Conservation (phyloP, 2,329 filamentous ascomycete genomes). For the Trichophyton verrucosum region DNA sequence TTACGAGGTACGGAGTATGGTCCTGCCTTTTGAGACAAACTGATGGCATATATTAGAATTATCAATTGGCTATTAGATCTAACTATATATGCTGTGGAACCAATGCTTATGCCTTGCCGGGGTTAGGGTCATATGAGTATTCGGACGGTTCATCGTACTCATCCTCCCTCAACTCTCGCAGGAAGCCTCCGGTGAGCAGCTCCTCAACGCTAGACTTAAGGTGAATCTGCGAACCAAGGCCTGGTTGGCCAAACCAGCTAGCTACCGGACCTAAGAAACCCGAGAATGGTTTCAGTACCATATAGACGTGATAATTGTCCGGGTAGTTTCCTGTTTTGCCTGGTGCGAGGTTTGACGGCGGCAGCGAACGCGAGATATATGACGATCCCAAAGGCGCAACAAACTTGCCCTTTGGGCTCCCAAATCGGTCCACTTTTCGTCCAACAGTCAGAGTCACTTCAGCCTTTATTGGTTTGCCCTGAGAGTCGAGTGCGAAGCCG, state of each 20-base stretch:
- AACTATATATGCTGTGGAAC: background rate
- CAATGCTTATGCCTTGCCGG: background rate
- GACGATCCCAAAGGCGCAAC: background rate
- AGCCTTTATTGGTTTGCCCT: background rate
- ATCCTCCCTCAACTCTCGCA: background rate
- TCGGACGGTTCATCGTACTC: background rate
- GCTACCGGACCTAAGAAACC: background rate
- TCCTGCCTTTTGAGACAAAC: no score
- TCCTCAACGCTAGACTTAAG: background rate
- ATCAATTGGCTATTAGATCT: background rate
- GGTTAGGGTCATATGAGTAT: background rate
- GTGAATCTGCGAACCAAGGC: background rate
- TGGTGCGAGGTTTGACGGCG: background rate
- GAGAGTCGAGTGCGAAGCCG: background rate
- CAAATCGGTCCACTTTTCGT: constrained; percentile 1
- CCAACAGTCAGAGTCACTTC: background rate
- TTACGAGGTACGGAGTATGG: no score
- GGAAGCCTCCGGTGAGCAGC: background rate
- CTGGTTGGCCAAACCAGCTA: constrained; percentile 1
- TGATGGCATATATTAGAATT: no score
- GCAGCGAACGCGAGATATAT: constrained; percentile 1
- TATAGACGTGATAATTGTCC: constrained; percentile 4
- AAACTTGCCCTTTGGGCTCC: background rate
- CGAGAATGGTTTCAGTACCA: background rate
- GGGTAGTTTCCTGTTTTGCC: background rate